These are phyloP conservation scores for Aspergillus pseudoterreus DNA, from an alignment of 2,329 filamentous ascomycete genomes.

Conservation along the genomic window DNA sequence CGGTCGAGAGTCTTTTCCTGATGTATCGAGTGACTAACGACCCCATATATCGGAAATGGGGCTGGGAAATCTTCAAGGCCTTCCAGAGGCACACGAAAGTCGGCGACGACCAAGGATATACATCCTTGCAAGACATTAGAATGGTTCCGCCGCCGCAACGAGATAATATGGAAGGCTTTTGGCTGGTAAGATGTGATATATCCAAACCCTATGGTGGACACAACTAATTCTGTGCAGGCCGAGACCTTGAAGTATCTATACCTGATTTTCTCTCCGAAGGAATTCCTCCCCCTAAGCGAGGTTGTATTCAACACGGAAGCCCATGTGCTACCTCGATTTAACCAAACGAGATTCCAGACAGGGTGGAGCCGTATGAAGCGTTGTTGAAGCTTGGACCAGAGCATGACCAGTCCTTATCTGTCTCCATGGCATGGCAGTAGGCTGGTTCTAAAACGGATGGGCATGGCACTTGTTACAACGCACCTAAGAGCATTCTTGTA, in stretches of 20 bases:
- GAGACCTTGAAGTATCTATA: constrained; percentile 97
- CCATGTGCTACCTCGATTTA: constrained; percentile 47
- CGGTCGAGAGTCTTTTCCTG: constrained; percentile 93
- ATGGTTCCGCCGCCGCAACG: constrained; percentile 61
- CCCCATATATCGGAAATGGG: constrained; percentile 85
- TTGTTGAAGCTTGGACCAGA: not conserved
- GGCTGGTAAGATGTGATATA: constrained; percentile 57
- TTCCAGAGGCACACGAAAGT: constrained; percentile 81
- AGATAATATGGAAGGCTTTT: constrained; percentile 98
- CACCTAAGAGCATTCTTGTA: too few relatives aligned
- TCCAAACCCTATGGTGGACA: not conserved
- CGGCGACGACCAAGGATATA: constrained; percentile 64
- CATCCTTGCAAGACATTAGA: constrained; percentile 61
- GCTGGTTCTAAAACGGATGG: not conserved
- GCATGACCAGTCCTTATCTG: too few relatives aligned
- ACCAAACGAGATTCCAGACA: constrained; percentile 2
- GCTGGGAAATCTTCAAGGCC: constrained; percentile 89
- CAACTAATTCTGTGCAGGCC: constrained; percentile 34
- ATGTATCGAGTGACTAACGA: constrained; percentile 99
- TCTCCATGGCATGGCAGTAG: too few relatives aligned
- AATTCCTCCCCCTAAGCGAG: constrained; percentile 74
- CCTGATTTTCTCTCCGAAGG: constrained; percentile 76
- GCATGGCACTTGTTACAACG: too few relatives aligned
- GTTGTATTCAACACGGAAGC: constrained; percentile 91
- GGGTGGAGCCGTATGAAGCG: constrained; percentile 4